These are phyloP conservation scores for Phytophthora podocarpi DNA, from an alignment of 352 stramenopile species.

Conservation along the genomic window DNA sequence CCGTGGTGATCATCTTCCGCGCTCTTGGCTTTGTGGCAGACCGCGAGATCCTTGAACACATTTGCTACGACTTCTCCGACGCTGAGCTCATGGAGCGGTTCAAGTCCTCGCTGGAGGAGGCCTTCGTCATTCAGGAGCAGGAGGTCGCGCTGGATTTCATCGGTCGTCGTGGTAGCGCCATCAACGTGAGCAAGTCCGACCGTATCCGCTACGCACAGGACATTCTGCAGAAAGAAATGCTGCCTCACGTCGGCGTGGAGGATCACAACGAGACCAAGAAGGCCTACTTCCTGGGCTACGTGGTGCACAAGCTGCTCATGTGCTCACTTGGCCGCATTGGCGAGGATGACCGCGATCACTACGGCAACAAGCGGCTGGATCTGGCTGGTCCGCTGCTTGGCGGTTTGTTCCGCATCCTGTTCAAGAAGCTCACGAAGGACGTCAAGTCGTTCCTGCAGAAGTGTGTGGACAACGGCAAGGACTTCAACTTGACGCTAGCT, in stretches of 20 bases:
- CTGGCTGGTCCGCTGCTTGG: slow-evolving; percentile 97
- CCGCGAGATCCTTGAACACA: slow-evolving; percentile 99
- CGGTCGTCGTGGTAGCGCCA: slow-evolving; percentile 93
- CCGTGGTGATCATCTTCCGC: slow-evolving; percentile 99
- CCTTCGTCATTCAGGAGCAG: slow-evolving; percentile 98
- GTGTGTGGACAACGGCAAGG: slow-evolving; percentile 91
- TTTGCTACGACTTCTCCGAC: slow-evolving; percentile 98
- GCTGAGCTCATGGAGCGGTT: slow-evolving; percentile 99
- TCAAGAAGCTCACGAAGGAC: slow-evolving; percentile 99
- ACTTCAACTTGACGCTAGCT: slow-evolving; percentile 97
- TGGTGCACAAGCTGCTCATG: slow-evolving; percentile 99
- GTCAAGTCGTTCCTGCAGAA: slow-evolving; percentile 95
- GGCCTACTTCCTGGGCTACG: slow-evolving; percentile 98
- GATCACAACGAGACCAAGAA: slow-evolving; percentile 98
- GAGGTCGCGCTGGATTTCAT: slow-evolving; percentile 99
- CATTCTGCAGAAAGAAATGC: slow-evolving; percentile 99
- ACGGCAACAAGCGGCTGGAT: slow-evolving; percentile 99
- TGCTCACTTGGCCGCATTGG: slow-evolving; percentile 97
- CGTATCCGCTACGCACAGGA: slow-evolving; percentile 98
- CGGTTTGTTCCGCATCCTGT: slow-evolving; percentile 98
- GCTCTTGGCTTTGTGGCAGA: slow-evolving; percentile 96
- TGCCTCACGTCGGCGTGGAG: slow-evolving; percentile 98
- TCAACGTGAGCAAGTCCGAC: slow-evolving; percentile 97
- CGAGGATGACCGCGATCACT: slow-evolving; percentile 99
- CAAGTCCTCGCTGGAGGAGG: slow-evolving; percentile 98